Conservation (phyloP, 257 asterid genomes). For the Anisodus acutangulus region DNA sequence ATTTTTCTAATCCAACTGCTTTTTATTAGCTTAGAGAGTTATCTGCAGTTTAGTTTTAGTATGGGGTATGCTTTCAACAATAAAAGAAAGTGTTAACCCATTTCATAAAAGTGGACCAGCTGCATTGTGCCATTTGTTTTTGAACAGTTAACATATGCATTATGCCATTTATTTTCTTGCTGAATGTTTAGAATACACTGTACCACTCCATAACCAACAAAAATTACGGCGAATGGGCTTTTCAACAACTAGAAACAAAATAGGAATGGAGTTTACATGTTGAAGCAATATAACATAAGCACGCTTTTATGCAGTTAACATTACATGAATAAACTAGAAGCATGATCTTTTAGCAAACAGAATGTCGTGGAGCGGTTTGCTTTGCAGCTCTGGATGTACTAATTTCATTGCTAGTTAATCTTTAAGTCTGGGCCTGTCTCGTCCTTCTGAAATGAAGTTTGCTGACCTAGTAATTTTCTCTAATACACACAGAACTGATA, state of each 20-base stretch:
- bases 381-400: constrained; percentile 4
- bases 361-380: background rate
- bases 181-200: background rate
- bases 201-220: constrained; percentile 5
- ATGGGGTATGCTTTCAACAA: background rate
- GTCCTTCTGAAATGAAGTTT: background rate
- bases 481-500: background rate
- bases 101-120: background rate
- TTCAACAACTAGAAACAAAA: constrained; percentile 5
- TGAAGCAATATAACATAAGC: constrained; percentile 16
- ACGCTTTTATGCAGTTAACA: background rate
- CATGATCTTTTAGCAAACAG: background rate
- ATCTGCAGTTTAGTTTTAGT: background rate
- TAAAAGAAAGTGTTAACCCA: too few relatives aligned
- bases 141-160: too few relatives aligned
- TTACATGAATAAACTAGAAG: background rate
- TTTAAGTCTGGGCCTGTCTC: background rate
- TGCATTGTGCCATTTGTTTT: background rate
- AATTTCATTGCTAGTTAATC: constrained; percentile 8
- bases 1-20: background rate
- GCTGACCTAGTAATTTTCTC: constrained; percentile 18
- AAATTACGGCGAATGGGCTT: background rate
- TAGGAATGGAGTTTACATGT: background rate
- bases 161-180: constrained; percentile 1
- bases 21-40: background rate